These are phyloP conservation scores for Linnemannia elongata DNA, from an alignment of 192 early-diverging fungal species.

Conservation along the genomic window DNA sequence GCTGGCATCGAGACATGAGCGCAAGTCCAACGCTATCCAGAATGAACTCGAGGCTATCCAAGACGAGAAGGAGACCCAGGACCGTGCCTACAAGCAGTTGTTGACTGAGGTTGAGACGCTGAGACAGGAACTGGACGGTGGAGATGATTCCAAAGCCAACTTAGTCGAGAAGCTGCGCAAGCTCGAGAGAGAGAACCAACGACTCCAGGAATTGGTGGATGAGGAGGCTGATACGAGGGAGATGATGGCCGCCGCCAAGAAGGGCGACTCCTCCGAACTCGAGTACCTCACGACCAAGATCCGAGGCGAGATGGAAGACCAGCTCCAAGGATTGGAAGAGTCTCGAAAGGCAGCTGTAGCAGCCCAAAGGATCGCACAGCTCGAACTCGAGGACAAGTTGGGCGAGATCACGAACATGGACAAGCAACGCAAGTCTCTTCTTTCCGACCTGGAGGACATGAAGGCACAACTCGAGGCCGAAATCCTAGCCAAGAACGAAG, in stretches of 20 bases:
- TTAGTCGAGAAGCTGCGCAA: conserved; percentile 61
- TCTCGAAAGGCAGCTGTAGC: conserved; percentile 84
- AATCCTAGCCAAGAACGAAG: conserved; percentile 73
- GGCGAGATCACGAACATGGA: conserved; percentile 79
- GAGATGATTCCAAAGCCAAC: conserved; percentile 63
- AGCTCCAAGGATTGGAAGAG: conserved; percentile 84
- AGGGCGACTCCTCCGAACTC: conserved; percentile 62
- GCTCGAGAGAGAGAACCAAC: conserved; percentile 70
- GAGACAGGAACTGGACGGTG: conserved; percentile 72
- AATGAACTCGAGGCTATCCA: conserved; percentile 55
- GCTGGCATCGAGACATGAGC: conserved; percentile 36
- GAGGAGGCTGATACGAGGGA: conserved; percentile 71
- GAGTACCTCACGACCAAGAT: conserved; percentile 70
- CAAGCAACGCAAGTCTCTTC: conserved; percentile 70
- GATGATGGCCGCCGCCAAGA: conserved; percentile 70
- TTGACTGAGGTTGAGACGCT: conserved; percentile 70
- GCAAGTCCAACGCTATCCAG: conserved; percentile 52
- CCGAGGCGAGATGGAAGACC: conserved; percentile 78
- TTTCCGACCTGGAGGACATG: conserved; percentile 73
- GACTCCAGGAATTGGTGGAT: conserved; percentile 69
- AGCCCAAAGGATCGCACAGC: conserved; percentile 78
- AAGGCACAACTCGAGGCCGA: conserved; percentile 74
- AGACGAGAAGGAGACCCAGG: conserved; percentile 78
- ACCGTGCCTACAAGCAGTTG: conserved; percentile 70
- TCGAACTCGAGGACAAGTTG: conserved; percentile 86